A percentile compares a stretch with the other conserved stretches of the same genome.
Conservation (phyloP, 108 stramenopile species). For the Cyclotella baltica region DNA sequence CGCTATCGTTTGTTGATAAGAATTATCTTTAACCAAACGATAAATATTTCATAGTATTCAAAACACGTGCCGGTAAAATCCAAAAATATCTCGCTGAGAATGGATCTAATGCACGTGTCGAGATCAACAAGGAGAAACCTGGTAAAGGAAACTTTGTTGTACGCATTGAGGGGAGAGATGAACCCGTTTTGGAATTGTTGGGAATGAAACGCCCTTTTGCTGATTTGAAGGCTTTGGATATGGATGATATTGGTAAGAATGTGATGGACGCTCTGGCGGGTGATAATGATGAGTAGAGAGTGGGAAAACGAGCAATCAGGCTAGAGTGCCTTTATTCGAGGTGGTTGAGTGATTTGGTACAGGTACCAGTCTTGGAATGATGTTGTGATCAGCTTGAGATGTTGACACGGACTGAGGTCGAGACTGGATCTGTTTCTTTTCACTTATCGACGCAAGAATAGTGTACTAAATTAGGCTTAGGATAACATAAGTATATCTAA, state of each 20-base stretch:
- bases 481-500: too few species aligned
- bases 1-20: background rate
- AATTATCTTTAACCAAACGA: background rate
- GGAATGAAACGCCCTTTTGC: slow-evolving; percentile 87
- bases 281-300: background rate
- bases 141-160: slow-evolving; percentile 86
- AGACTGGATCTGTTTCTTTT: background rate
- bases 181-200: slow-evolving; percentile 78
- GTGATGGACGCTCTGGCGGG: slow-evolving; percentile 40
- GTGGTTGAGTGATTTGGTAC: background rate
- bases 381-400: slow-evolving; percentile 10
- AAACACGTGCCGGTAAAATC: slow-evolving; percentile 80
- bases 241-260: slow-evolving; percentile 66
- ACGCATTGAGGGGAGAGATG: slow-evolving; percentile 63
- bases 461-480: too few species aligned
- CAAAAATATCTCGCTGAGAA: slow-evolving; percentile 69
- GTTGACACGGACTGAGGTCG: background rate
- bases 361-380: slow-evolving; percentile 28
- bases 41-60: slow-evolving; percentile 57
- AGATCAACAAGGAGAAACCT: slow-evolving; percentile 80
- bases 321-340: background rate
- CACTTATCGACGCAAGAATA: background rate
- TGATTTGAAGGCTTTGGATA: slow-evolving; percentile 85
- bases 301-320: background rate
- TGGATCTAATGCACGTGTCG: slow-evolving; percentile 57